phyloP scores from a whole-genome alignment of 768 basidiomycete genomes.

The Pilatotrama ljubarskyi region DNA sequence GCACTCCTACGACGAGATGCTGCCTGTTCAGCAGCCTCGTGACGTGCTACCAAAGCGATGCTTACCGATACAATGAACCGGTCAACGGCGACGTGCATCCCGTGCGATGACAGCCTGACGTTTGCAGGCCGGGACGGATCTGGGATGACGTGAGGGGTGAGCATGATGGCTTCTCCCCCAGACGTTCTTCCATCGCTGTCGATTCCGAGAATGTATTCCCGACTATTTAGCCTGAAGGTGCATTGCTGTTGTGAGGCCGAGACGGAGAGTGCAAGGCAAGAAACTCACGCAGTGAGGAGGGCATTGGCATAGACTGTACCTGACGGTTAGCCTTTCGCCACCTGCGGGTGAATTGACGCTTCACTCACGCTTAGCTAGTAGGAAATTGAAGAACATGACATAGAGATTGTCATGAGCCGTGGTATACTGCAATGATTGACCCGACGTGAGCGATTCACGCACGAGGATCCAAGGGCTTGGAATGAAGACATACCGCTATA shows the following conservation, averaged over 20 bases:
- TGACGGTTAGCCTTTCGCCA: too few relatives aligned
- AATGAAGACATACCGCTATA: not conserved
- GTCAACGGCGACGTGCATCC: not conserved
- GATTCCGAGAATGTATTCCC: not conserved
- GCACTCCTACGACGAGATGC: not conserved
- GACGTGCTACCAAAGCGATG: not conserved
- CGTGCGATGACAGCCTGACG: not conserved
- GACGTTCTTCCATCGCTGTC: not conserved
- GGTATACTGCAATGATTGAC: not conserved
- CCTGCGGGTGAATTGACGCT: not conserved
- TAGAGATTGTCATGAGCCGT: not conserved
- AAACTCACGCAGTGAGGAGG: not conserved
- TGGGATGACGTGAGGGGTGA: not conserved
- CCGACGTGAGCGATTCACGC: too few relatives aligned
- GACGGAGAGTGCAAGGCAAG: not conserved
- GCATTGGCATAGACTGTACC: not conserved
- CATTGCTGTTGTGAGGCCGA: too few relatives aligned
- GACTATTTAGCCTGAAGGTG: slow-evolving; percentile 1
- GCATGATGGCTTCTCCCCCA: not conserved
- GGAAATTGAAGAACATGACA: slow-evolving; percentile 10
- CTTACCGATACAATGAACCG: not conserved
- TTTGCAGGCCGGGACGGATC: not conserved
- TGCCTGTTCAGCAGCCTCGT: too few relatives aligned
- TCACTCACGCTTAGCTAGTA: slow-evolving; percentile 1
- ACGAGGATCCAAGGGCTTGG: not conserved